phyloP scores from a whole-genome alignment of 106 monocot species.

The Dioscorea alata region DNA sequence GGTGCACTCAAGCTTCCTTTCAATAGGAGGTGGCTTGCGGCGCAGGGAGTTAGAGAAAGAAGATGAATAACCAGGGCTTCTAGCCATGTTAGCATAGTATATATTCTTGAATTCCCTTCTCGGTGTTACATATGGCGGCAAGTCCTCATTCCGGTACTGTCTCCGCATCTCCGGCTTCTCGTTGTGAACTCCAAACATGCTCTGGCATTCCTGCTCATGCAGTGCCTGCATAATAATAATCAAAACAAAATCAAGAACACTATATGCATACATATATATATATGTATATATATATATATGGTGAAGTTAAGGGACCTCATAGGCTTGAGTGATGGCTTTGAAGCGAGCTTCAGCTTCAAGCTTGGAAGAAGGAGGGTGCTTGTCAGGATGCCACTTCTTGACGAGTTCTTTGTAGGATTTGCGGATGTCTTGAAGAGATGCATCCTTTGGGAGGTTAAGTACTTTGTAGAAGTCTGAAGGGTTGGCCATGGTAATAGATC shows the following conservation, averaged over 20 bases:
- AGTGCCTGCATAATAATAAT: not conserved
- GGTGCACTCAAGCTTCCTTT: slow-evolving; percentile 69
- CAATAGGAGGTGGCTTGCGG: slow-evolving; percentile 49
- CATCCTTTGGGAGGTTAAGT: slow-evolving; percentile 37
- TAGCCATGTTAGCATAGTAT: too few species aligned
- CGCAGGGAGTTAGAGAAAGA: slow-evolving; percentile 13
- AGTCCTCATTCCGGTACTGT: not conserved
- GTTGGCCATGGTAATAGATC: slow-evolving; percentile 18
- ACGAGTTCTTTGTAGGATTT: slow-evolving; percentile 41
- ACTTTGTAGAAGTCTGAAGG: slow-evolving; percentile 33
- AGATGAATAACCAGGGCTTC: not conserved
- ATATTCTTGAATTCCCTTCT: not conserved
- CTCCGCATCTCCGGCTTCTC: not conserved
- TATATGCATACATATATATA: not conserved
- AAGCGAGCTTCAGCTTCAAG: slow-evolving; percentile 53
- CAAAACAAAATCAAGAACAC: not conserved
- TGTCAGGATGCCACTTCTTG: slow-evolving; percentile 74
- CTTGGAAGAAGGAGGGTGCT: slow-evolving; percentile 55
- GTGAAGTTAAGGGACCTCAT: slow-evolving; percentile 28
- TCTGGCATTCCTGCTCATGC: not conserved
- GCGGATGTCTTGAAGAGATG: slow-evolving; percentile 43
- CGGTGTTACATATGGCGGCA: not conserved
- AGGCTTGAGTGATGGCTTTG: slow-evolving; percentile 60
- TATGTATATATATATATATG: not conserved
- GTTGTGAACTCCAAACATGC: not conserved